Conservation (phyloP, 106 monocot genomes). For the Chionographis japonica region DNA sequence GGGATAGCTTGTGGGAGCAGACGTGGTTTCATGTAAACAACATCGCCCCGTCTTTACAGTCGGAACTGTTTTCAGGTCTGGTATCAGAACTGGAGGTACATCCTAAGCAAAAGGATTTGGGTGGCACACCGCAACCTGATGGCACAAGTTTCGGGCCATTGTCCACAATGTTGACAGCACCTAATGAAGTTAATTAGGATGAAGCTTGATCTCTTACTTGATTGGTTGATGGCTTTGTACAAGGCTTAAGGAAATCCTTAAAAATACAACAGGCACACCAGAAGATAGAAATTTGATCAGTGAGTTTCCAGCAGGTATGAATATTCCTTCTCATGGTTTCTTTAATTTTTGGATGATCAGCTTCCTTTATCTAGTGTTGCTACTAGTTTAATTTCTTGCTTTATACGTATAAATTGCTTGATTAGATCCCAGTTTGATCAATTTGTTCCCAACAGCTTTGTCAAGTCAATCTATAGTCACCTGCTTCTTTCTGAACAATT, state of each 20-base stretch:
- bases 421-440: too few relatives aligned
- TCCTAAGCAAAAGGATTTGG: constrained; percentile 10
- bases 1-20: constrained; percentile 56
- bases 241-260: neutral
- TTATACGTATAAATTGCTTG: too few relatives aligned
- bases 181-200: neutral
- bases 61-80: constrained; percentile 44
- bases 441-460: too few relatives aligned
- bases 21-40: constrained; percentile 65
- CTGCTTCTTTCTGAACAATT: too few relatives aligned
- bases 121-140: constrained; percentile 6
- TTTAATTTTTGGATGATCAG: neutral
- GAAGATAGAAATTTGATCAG: neutral
- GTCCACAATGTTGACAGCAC: neutral
- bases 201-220: neutral
- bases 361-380: neutral
- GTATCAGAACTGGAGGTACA: constrained; percentile 19
- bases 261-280: too few relatives aligned
- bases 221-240: neutral
- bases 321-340: neutral
- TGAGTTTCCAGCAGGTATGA: neutral
- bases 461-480: too few relatives aligned
- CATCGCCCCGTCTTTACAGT: constrained; percentile 49
- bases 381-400: neutral
- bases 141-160: constrained; percentile 1